Evolutionary conservation across 2,329 filamentous ascomycete genomes (phyloP), one percentile per base, ranked within the genome.

Genomic region (Sclerotinia glacialis): DNA sequence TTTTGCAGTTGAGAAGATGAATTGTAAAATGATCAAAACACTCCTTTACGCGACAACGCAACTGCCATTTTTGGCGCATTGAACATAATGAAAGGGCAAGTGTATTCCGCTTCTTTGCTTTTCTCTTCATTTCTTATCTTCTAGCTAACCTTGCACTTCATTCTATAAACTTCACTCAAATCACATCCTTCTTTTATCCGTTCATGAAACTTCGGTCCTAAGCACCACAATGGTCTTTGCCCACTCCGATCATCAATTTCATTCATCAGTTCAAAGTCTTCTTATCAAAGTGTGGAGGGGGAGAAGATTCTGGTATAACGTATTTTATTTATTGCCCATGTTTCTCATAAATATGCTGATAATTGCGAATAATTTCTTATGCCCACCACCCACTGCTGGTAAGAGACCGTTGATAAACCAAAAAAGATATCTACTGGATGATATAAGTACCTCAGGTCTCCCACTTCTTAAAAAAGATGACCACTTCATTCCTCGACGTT

Each of bases 361-460:
- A 26, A 49, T 49, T 61, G 28, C 31, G 21, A 34, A 49, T 26
- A 26, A 31, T 18, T 61, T 21, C 8, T 26, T 46, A 49, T 61
- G 40, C 49, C 5, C 58, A 37, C 31, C 58, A 61, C 14, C 8
- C 8, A 14, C 44, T 37, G 28, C 31, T 49, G 4, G 44, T 23
- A 61, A 40, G 28, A 58, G 58, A 42, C 60, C 60, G 21, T 16
- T n/a, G 47, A 42, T 63, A 63, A 34, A 52, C 34, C 49, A 31
- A 63, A 54, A 63, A 53, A 40, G 60, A 53, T 63, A 63, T 54
- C 8, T 54, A 11, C 47, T 54, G 23, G 34, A 52, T 63, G 60
- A 52, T 63, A 47, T 31, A 14, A 37, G 58, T 21, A 61, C 21
- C 34, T 63, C 18, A 12, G 21, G 60, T 63, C 60, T 54, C 37